phyloP scores from a whole-genome alignment of 495 filamentous ascomycete species.

The Schizothecium vesticola region DNA sequence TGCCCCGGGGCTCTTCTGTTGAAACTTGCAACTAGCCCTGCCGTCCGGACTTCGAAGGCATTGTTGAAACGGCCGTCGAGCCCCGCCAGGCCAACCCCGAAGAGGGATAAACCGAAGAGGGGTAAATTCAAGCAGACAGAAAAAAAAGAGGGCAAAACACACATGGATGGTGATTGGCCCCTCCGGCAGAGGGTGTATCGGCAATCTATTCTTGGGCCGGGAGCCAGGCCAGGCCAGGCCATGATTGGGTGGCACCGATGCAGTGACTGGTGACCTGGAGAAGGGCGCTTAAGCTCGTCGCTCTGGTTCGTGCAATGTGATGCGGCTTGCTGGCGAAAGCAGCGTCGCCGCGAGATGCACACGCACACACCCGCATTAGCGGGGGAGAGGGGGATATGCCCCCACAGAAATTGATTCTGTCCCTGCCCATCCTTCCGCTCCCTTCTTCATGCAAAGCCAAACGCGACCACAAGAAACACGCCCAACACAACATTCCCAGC shows the following conservation, averaged over 20 bases:
- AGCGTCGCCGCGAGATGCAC: slow-evolving; percentile 2
- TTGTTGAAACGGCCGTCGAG: neutral
- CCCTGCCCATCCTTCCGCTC: slow-evolving; percentile 6
- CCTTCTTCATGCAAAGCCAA: slow-evolving; percentile 9
- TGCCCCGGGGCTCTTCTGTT: too few relatives aligned
- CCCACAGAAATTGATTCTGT: neutral
- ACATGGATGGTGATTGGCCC: slow-evolving; percentile 19
- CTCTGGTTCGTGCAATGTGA: slow-evolving; percentile 21
- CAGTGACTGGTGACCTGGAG: slow-evolving; percentile 25
- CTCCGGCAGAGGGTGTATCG: slow-evolving; percentile 14
- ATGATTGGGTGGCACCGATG: slow-evolving; percentile 23
- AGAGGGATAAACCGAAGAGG: slow-evolving; percentile 1
- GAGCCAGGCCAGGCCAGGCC: slow-evolving; percentile 12
- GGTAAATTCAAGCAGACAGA: slow-evolving; percentile 1
- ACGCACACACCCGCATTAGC: slow-evolving; percentile 13
- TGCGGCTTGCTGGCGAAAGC: slow-evolving; percentile 22
- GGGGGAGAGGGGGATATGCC: neutral
- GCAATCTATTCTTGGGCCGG: slow-evolving; percentile 36
- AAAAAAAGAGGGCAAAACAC: neutral
- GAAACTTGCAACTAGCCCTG: too few relatives aligned
- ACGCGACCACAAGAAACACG: slow-evolving; percentile 2
- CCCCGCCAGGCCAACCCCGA: neutral
- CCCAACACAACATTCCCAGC: neutral
- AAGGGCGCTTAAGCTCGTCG: slow-evolving; percentile 33
- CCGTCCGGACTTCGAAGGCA: neutral